Conservation (phyloP, 2,329 filamentous ascomycete species). For the Arthrobotrys pseudoclavata region DNA sequence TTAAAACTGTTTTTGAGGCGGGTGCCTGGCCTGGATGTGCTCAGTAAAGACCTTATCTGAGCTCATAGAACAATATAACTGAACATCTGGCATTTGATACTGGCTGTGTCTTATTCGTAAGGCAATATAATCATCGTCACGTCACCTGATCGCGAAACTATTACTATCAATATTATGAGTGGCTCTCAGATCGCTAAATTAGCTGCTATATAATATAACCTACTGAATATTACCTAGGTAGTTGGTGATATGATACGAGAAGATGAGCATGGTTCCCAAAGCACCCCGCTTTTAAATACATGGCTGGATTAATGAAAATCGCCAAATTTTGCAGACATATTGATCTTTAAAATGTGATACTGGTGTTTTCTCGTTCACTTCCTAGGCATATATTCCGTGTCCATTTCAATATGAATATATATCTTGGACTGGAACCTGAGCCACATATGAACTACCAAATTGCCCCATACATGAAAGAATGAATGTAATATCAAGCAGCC, state of each 20-base stretch:
- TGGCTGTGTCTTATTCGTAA: conserved; percentile 13
- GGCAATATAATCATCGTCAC: neutral
- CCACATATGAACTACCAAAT: conserved; percentile 1
- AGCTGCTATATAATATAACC: neutral
- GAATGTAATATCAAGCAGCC: conserved; percentile 31
- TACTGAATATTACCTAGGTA: too few species aligned
- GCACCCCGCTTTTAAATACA: too few species aligned
- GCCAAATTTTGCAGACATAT: too few species aligned
- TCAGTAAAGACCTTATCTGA: conserved; percentile 13
- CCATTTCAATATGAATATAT: too few species aligned
- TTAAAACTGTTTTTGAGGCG: conserved; percentile 31
- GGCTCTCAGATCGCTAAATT: conserved; percentile 33
- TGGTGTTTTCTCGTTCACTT: too few species aligned
- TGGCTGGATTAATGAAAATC: too few species aligned
- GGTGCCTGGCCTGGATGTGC: conserved; percentile 34
- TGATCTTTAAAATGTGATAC: too few species aligned
- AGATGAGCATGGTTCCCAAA: too few species aligned
- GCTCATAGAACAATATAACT: conserved; percentile 1
- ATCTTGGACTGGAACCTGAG: too few species aligned
- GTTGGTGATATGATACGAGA: too few species aligned
- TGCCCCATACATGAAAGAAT: neutral
- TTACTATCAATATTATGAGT: conserved; percentile 33
- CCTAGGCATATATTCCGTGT: too few species aligned
- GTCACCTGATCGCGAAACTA: conserved; percentile 35
- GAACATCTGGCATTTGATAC: conserved; percentile 11